Evolutionary conservation across 257 asterid genomes (phyloP).

Genomic region (Gentiana macrophylla): DNA sequence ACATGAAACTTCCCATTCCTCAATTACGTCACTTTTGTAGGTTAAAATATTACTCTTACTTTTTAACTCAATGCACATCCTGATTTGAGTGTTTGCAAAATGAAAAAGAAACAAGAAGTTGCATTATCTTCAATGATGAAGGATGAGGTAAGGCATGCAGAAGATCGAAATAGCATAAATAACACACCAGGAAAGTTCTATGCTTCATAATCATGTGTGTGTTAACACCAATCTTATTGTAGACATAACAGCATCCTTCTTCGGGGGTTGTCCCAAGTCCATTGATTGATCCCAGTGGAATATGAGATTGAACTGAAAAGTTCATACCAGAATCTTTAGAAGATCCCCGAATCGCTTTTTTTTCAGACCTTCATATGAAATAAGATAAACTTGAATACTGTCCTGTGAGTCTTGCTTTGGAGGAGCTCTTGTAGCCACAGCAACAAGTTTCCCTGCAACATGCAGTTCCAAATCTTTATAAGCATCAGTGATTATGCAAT

Average conservation of each 20-base stretch:
- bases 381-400: conserved; percentile 53
- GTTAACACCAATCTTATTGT: conserved; percentile 42
- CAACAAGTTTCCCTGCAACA: conserved; percentile 66
- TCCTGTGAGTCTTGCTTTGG: conserved; percentile 53
- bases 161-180: too few relatives aligned
- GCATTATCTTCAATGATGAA: too few relatives aligned
- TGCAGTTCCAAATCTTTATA: conserved; percentile 67
- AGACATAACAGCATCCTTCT: conserved; percentile 75
- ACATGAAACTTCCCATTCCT: too few relatives aligned
- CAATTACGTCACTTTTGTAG: too few relatives aligned
- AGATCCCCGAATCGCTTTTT: conserved; percentile 13
- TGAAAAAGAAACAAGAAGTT: too few relatives aligned
- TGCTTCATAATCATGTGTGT: conserved; percentile 90
- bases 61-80: too few relatives aligned
- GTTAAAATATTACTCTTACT: too few relatives aligned
- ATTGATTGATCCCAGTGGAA: conserved; percentile 61
- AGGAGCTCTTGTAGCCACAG: conserved; percentile 66
- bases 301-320: conserved; percentile 29
- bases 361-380: conserved; percentile 20
- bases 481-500: conserved; percentile 38
- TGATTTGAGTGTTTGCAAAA: too few relatives aligned
- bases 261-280: conserved; percentile 82
- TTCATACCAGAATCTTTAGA: conserved; percentile 16
- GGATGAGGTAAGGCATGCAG: too few relatives aligned
- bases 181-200: conserved; percentile 68